These are phyloP conservation scores for Adansonia gregorii DNA, from an alignment of 441 rosid genomes.

Conservation along the genomic window DNA sequence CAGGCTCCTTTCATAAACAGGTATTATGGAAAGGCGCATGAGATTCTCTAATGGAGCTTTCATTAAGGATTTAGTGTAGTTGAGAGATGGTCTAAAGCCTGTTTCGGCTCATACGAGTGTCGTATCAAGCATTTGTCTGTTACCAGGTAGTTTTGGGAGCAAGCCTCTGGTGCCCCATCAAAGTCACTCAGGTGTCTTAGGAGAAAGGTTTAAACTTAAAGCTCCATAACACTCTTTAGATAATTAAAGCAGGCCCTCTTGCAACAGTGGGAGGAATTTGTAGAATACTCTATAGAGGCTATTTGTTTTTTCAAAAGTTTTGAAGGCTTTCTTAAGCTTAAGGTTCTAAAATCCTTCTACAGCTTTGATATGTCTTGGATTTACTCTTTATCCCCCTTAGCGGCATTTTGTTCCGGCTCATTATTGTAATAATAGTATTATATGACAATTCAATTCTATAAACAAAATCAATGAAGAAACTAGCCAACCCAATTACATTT, in stretches of 20 bases:
- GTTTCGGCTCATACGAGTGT: conserved; percentile 24
- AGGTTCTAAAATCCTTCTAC: conserved; percentile 20
- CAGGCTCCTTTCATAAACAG: conserved; percentile 77
- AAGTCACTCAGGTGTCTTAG: conserved; percentile 21
- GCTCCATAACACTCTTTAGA: conserved; percentile 23
- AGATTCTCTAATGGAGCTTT: conserved; percentile 49
- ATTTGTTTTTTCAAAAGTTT: conserved; percentile 18
- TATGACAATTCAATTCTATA: not conserved
- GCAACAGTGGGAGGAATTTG: conserved; percentile 30
- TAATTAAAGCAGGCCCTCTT: conserved; percentile 11
- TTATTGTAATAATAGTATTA: not conserved
- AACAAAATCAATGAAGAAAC: not conserved
- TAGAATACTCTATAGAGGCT: conserved; percentile 36
- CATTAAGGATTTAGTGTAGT: not conserved
- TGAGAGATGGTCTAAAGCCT: conserved; percentile 6
- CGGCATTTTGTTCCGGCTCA: not conserved
- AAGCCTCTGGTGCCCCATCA: conserved; percentile 26
- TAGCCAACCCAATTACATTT: no score
- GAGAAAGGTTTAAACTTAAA: conserved; percentile 30
- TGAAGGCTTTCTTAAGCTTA: conserved; percentile 26
- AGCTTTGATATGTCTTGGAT: not conserved
- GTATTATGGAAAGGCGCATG: conserved; percentile 75
- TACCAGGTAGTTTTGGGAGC: conserved; percentile 27
- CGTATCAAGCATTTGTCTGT: conserved; percentile 26
- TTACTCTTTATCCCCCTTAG: not conserved